phyloP scores from a whole-genome alignment of 2,329 filamentous ascomycete species.

The Phialophora verrucosa region DNA sequence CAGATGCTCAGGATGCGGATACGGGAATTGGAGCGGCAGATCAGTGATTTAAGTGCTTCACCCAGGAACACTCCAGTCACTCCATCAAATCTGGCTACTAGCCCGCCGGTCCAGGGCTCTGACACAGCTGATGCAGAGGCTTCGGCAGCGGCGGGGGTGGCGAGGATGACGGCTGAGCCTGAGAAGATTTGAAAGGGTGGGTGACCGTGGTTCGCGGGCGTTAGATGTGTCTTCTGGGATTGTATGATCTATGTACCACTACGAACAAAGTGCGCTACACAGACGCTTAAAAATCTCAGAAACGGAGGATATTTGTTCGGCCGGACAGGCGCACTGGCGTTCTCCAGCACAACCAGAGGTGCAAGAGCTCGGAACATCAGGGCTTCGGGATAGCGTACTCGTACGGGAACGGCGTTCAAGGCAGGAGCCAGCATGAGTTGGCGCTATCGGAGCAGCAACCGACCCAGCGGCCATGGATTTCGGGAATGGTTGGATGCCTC shows the following conservation, averaged over 20 bases:
- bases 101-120: constrained; percentile 27
- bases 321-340: not conserved
- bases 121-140: constrained; percentile 20
- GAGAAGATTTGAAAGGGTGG: constrained; percentile 21
- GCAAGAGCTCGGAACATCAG: not conserved
- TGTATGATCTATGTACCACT: constrained; percentile 2
- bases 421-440: not conserved
- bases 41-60: constrained; percentile 33
- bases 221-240: not conserved
- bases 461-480: not conserved
- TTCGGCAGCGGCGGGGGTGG: constrained; percentile 23
- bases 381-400: not conserved
- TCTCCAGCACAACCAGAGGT: not conserved
- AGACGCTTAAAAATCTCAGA: not conserved
- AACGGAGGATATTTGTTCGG: not conserved
- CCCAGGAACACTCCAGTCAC: constrained; percentile 33
- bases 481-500: not conserved
- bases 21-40: constrained; percentile 48
- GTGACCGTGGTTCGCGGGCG: not conserved
- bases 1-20: constrained; percentile 56
- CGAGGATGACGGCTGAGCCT: constrained; percentile 23
- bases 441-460: not conserved
- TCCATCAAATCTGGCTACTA: constrained; percentile 37
- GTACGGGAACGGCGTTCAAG: not conserved
- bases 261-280: not conserved